Percentiles rank a stretch among this genome's conserved stretches.
Conservation (phyloP, 495 filamentous ascomycete species). For the Neurospora sp. region DNA sequence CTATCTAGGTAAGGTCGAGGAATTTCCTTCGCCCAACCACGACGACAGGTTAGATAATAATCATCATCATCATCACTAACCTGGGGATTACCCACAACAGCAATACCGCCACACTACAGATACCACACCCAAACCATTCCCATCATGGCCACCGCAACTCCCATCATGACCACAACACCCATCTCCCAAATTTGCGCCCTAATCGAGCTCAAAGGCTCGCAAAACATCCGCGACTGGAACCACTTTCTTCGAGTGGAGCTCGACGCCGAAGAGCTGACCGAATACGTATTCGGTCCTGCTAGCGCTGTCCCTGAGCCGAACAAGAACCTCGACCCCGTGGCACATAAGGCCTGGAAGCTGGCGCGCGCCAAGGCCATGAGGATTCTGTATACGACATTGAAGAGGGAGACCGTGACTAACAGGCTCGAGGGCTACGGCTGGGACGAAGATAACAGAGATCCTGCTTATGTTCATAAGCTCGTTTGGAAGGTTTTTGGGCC, state of each 20-base stretch:
- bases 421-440: neutral
- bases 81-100: neutral
- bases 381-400: neutral
- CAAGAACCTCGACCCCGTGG: neutral
- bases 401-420: neutral
- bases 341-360: neutral
- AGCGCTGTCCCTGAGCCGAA: neutral
- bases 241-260: neutral
- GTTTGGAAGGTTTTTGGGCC: neutral
- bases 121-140: neutral
- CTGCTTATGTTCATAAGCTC: neutral
- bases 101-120: neutral
- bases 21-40: neutral
- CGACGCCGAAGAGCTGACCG: neutral
- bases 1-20: neutral
- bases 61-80: neutral
- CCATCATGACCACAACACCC: neutral
- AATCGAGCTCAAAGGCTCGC: neutral
- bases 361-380: neutral
- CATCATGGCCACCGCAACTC: neutral
- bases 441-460: neutral
- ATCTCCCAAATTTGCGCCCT: neutral
- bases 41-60: neutral
- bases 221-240: neutral
- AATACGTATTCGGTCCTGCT: neutral